Evolutionary conservation across 352 stramenopile genomes (phyloP), one percentile per base, ranked within the genome.

Genomic region (Pythium rishiriense): DNA sequence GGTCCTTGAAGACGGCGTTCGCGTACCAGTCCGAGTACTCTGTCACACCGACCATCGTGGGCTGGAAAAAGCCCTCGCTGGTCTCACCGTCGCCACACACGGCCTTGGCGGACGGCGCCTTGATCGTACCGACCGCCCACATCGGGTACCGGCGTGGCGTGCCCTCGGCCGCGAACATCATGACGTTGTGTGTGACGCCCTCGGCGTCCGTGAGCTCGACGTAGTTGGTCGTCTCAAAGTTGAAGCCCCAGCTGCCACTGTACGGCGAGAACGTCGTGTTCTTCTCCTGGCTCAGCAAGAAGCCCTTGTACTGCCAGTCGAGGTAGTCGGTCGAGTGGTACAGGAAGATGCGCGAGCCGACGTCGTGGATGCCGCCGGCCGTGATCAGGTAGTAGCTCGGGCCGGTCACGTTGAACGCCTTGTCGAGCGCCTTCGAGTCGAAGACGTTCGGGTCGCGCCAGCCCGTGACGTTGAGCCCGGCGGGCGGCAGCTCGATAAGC

Each of bases 221-320:
- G 64, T 85, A 90, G 64, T 81, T 85, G 37, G 74, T 83, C 12
- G 75, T 90, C 67, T 90, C 80, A 45, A 87, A 90, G 70, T 87
- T 90, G 58, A 48, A 87, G 1, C 80, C 80, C 76, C 76, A 90
- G 67, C 39, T 82, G 4, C 29, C 80, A 41, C 78, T 87, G 68
- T 79, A 87, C 42, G 43, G 29, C 28, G 79, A 88, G 60, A 87
- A 90, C 1, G 56, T 85, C 25, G 78, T 85, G 70, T 87, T 87
- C 62, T 82, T 84, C 35, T 85, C 73, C 65, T 78, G 64, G 1
- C 76, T 60, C 22, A 89, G 70, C 42, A 90, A 63, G 58, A 72
- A 87, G 3, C 81, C 81, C 72, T 87, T 80, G 76, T 85, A 90
- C 37, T 78, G 62, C 81, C 81, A 90, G 53, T 83, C 69, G 14